Evolutionary conservation across 106 monocot species (phyloP).

Genomic region (Chionographis japonica): DNA sequence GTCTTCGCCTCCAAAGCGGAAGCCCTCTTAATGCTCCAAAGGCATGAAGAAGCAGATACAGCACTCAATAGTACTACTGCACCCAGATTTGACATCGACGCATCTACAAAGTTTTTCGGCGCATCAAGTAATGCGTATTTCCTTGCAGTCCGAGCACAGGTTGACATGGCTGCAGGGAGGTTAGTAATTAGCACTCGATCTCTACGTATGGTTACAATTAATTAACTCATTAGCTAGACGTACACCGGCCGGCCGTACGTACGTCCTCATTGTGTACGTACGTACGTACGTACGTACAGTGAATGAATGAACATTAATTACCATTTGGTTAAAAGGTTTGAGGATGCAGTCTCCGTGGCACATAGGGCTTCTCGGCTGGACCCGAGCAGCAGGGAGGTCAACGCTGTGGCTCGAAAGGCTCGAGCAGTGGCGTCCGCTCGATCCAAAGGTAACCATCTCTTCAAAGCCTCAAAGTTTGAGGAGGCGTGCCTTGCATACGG

Average conservation of each 20-base stretch:
- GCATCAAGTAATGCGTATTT: constrained; percentile 20
- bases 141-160: constrained; percentile 41
- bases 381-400: constrained; percentile 30
- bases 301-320: neutral
- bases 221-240: no score
- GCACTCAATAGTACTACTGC: neutral
- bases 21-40: constrained; percentile 50
- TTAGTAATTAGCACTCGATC: constrained; percentile 1
- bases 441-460: constrained; percentile 43
- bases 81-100: constrained; percentile 35
- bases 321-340: constrained; percentile 32
- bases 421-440: constrained; percentile 16
- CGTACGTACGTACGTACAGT: no score
- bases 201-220: neutral
- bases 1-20: constrained; percentile 52
- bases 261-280: no score
- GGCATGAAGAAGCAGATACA: constrained; percentile 41
- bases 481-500: constrained; percentile 47
- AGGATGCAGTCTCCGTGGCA: constrained; percentile 30
- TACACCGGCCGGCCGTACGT: no score
- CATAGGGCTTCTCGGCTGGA: constrained; percentile 36
- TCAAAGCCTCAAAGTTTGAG: constrained; percentile 36
- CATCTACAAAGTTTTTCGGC: constrained; percentile 36
- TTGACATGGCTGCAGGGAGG: constrained; percentile 46
- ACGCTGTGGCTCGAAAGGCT: constrained; percentile 18